Percentiles rank a stretch among this genome's conserved stretches.
Evolutionary conservation across 345 rosid species (phyloP).

Genomic region (Eucalyptus regnans): DNA sequence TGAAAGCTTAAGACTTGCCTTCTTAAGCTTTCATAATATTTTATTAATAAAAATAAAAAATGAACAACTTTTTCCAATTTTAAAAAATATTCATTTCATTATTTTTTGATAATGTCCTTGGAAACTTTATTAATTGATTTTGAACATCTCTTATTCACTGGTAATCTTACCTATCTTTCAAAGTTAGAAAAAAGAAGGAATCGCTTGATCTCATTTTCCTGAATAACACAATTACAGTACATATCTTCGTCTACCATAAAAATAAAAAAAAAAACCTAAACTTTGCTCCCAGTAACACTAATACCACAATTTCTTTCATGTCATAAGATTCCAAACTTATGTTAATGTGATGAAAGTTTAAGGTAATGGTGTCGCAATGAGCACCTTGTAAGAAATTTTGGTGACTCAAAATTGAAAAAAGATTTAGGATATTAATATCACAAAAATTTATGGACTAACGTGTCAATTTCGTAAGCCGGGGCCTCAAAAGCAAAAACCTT

Average conservation of each 20-base stretch:
- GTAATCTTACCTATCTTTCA: background rate
- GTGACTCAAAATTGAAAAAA: background rate
- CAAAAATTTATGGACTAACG: background rate
- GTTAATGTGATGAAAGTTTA: too few species aligned
- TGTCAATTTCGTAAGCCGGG: background rate
- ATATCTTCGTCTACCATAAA: background rate
- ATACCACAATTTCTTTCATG: background rate
- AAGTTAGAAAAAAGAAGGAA: background rate
- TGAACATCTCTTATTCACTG: rapidly evolving
- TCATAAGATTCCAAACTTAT: too few species aligned
- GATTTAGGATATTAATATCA: background rate
- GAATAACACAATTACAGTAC: background rate
- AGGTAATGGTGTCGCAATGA: background rate
- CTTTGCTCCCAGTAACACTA: rapidly evolving
- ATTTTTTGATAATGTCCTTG: background rate
- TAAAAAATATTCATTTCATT: background rate
- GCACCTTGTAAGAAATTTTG: background rate
- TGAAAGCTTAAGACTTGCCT: background rate
- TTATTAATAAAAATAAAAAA: background rate
- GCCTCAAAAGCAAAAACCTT: background rate
- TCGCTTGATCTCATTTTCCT: background rate
- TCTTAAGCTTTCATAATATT: background rate
- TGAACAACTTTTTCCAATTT: background rate
- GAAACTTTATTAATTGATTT: background rate
- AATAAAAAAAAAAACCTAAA: too few species aligned